phyloP scores from a whole-genome alignment of 1,139 yeast species.

The Pichia sp. region DNA sequence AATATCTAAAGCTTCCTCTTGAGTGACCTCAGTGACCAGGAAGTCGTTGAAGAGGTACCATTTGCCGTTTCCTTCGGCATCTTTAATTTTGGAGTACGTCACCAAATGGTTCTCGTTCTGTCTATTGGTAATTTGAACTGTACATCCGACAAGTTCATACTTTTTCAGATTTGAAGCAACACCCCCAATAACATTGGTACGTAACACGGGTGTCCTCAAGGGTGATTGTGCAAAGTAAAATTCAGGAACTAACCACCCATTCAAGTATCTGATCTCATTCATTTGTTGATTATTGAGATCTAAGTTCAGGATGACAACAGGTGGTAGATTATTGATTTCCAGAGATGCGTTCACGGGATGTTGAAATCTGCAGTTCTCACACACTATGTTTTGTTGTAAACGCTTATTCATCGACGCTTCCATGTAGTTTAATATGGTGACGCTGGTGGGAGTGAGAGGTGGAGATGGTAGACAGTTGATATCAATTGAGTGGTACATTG shows the following conservation, averaged over 20 bases:
- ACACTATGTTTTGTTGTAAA: constrained; percentile 42
- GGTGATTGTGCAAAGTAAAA: constrained; percentile 33
- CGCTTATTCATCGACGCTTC: constrained; percentile 52
- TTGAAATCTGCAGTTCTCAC: constrained; percentile 39
- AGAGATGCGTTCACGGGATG: constrained; percentile 51
- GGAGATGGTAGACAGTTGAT: constrained; percentile 22
- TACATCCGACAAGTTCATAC: constrained; percentile 61
- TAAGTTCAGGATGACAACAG: constrained; percentile 57
- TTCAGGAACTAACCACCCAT: constrained; percentile 55
- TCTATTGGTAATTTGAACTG: constrained; percentile 59
- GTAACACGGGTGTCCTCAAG: constrained; percentile 21
- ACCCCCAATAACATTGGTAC: constrained; percentile 26
- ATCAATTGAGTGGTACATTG: constrained; percentile 25
- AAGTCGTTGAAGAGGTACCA: constrained; percentile 95
- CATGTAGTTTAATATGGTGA: constrained; percentile 43
- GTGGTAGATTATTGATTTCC: constrained; percentile 50
- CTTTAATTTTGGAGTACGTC: constrained; percentile 32
- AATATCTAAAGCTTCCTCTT: constrained; percentile 62
- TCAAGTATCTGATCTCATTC: constrained; percentile 34
- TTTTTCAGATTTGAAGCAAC: constrained; percentile 19
- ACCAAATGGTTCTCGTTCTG: constrained; percentile 54
- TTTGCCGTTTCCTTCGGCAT: constrained; percentile 23
- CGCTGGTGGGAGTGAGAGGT: constrained; percentile 16
- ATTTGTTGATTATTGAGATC: constrained; percentile 47
- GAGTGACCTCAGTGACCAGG: constrained; percentile 70